Evolutionary conservation across 1,284 basidiomycete species (phyloP).

Genomic region (Cutaneotrichosporon dermatis): DNA sequence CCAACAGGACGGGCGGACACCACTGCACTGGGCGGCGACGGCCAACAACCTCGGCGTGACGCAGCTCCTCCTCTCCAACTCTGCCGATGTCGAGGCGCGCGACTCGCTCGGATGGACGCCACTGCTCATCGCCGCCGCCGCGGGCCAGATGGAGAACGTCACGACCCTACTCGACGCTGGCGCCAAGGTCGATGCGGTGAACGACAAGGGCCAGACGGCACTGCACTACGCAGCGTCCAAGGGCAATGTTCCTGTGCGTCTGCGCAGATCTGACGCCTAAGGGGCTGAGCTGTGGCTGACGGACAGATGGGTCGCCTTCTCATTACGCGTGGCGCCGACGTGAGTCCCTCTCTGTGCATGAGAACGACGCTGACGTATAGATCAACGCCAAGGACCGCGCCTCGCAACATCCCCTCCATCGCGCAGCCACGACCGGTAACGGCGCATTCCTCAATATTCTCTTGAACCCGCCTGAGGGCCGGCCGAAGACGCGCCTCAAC

Average conservation of each 20-base stretch:
- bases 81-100: constrained; percentile 61
- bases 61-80: constrained; percentile 67
- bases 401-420: constrained; percentile 82
- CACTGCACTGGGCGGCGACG: constrained; percentile 84
- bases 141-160: constrained; percentile 69
- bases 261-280: neutral
- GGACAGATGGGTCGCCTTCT: constrained; percentile 76
- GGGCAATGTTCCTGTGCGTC: constrained; percentile 71
- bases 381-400: constrained; percentile 88
- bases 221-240: constrained; percentile 96
- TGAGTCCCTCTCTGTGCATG: constrained; percentile 41
- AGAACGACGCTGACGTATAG: constrained; percentile 49
- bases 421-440: constrained; percentile 90
- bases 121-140: constrained; percentile 65
- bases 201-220: constrained; percentile 80
- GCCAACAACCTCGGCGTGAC: constrained; percentile 63
- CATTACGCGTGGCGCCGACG: constrained; percentile 80
- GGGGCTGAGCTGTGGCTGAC: constrained; percentile 19
- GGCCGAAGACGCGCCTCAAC: constrained; percentile 76
- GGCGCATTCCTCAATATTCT: constrained; percentile 77
- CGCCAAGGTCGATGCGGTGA: constrained; percentile 72
- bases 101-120: constrained; percentile 81
- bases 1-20: constrained; percentile 74
- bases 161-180: constrained; percentile 77
- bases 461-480: constrained; percentile 66